Percentiles rank a stretch among this genome's conserved stretches.
phyloP scores from a whole-genome alignment of 2,329 filamentous ascomycete species.

The Claviceps monticola region DNA sequence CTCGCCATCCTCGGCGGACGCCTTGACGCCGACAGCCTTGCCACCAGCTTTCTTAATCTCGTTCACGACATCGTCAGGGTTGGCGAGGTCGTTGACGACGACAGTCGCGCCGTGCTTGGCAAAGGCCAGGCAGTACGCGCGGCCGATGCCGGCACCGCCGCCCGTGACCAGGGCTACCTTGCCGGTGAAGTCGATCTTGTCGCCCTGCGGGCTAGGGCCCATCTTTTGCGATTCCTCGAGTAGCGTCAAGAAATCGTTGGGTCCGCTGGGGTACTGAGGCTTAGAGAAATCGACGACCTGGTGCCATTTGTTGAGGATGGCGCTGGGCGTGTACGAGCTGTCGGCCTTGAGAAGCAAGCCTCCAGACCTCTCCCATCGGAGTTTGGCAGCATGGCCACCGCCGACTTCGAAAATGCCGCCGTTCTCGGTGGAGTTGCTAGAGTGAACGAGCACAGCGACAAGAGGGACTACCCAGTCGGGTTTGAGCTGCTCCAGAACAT shows the following conservation, averaged over 20 bases:
- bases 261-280: constrained; percentile 68
- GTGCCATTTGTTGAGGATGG: constrained; percentile 80
- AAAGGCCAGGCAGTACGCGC: constrained; percentile 78
- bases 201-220: constrained; percentile 54
- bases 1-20: constrained; percentile 85
- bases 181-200: constrained; percentile 68
- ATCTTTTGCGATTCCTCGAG: constrained; percentile 75
- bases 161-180: constrained; percentile 81
- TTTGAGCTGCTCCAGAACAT: constrained; percentile 70
- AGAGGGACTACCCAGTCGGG: constrained; percentile 93
- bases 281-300: constrained; percentile 71
- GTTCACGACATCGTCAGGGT: constrained; percentile 79
- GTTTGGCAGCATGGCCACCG: constrained; percentile 81
- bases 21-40: constrained; percentile 84
- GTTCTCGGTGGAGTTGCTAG: constrained; percentile 67
- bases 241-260: constrained; percentile 76
- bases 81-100: constrained; percentile 89
- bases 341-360: constrained; percentile 86
- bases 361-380: constrained; percentile 86
- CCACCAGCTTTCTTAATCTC: constrained; percentile 87
- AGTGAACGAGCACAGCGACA: constrained; percentile 77
- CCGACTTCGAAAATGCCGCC: constrained; percentile 90
- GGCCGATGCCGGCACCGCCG: constrained; percentile 80
- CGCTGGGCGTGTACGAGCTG: constrained; percentile 72
- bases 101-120: constrained; percentile 71